Conservation (phyloP, 192 early-diverging fungal species). For the Linnemannia zychae region DNA sequence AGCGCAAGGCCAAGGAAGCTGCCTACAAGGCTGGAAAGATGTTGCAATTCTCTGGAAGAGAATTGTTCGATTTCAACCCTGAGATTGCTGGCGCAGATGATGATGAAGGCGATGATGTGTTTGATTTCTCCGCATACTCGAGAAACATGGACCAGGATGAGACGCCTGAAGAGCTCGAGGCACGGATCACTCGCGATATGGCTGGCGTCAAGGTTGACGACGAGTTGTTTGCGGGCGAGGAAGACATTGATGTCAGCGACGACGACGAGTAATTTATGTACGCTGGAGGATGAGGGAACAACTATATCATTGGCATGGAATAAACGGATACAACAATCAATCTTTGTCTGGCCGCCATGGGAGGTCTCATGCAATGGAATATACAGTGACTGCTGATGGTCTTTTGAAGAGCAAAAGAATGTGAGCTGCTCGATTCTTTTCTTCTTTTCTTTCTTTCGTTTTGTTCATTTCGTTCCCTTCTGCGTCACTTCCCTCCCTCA, state of each 20-base stretch:
- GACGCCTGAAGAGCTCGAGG: conserved; percentile 51
- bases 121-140: conserved; percentile 84
- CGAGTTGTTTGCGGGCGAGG: conserved; percentile 76
- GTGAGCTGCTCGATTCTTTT: neutral
- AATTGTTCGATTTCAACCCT: conserved; percentile 98
- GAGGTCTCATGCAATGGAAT: no score
- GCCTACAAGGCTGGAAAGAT: conserved; percentile 89
- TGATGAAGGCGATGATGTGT: conserved; percentile 81
- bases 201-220: conserved; percentile 62
- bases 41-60: conserved; percentile 94
- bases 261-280: conserved; percentile 62
- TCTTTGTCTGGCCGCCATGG: neutral
- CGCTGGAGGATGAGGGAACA: neutral
- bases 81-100: conserved; percentile 82
- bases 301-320: neutral
- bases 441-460: neutral
- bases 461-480: neutral
- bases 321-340: neutral
- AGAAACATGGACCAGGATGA: conserved; percentile 72
- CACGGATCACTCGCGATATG: conserved; percentile 47
- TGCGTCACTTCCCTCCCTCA: neutral
- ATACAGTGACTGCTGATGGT: no score
- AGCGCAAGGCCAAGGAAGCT: conserved; percentile 85
- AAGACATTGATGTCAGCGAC: conserved; percentile 75
- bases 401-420: neutral